Conservation (phyloP, 768 basidiomycete species). For the Tulasnella sp. region DNA sequence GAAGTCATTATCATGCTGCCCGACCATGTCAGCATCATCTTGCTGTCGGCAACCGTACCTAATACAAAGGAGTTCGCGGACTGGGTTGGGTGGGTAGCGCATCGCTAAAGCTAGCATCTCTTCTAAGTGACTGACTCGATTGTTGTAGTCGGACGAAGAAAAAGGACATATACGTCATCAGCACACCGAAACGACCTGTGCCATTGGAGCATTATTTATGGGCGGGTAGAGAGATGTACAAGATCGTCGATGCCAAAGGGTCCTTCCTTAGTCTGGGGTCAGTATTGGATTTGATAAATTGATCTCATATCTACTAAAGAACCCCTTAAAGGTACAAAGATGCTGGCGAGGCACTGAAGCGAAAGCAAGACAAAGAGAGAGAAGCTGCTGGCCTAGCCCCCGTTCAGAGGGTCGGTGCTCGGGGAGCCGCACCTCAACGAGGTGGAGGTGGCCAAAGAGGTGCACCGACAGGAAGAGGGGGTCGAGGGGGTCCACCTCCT, state of each 20-base stretch:
- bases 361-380: slow-evolving; percentile 97
- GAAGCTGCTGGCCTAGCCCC: slow-evolving; percentile 89
- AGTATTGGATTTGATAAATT: neutral
- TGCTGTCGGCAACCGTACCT: slow-evolving; percentile 94
- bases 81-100: slow-evolving; percentile 81
- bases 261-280: slow-evolving; percentile 66
- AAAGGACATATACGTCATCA: slow-evolving; percentile 98
- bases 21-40: slow-evolving; percentile 95
- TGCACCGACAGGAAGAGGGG: slow-evolving; percentile 35
- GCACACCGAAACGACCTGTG: slow-evolving; percentile 89
- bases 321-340: slow-evolving; percentile 59
- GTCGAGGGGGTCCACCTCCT: slow-evolving; percentile 31
- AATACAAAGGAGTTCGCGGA: slow-evolving; percentile 98
- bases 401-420: slow-evolving; percentile 71
- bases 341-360: slow-evolving; percentile 73
- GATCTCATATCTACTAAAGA: neutral
- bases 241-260: slow-evolving; percentile 78
- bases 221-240: slow-evolving; percentile 84
- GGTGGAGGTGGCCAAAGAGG: slow-evolving; percentile 35
- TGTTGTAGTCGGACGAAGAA: slow-evolving; percentile 81
- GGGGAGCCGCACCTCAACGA: slow-evolving; percentile 49
- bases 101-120: neutral
- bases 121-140: neutral
- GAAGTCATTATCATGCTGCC: slow-evolving; percentile 99
- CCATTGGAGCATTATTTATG: slow-evolving; percentile 96